Percentiles rank a stretch among this genome's conserved stretches.
Conservation (phyloP, 2,329 filamentous ascomycete genomes). For the Harringtonia aguacate region DNA sequence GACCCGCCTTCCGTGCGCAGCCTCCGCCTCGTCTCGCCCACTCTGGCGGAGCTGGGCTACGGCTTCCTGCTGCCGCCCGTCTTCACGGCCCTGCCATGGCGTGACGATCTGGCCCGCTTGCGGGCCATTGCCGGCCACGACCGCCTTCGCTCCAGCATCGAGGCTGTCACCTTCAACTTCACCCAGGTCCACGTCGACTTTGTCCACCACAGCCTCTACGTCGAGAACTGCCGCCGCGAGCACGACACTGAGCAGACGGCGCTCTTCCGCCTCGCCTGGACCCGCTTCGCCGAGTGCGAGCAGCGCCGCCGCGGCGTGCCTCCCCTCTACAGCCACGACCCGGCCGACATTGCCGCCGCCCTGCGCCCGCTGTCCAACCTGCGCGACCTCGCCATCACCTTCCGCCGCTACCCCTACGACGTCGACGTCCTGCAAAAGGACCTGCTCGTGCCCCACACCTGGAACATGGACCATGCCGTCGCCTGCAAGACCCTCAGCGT, state of each 20-base stretch:
- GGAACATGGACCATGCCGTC: slow-evolving; percentile 25
- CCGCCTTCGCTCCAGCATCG: slow-evolving; percentile 29
- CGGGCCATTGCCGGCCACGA: slow-evolving; percentile 31
- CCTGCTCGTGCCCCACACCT: slow-evolving; percentile 26
- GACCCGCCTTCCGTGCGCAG: slow-evolving; percentile 25
- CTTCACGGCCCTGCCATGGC: slow-evolving; percentile 33
- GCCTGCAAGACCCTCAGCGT: slow-evolving; percentile 23
- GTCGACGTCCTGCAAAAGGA: slow-evolving; percentile 25
- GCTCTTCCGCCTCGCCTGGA: slow-evolving; percentile 24
- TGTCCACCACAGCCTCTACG: slow-evolving; percentile 23
- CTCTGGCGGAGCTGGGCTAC: slow-evolving; percentile 29
- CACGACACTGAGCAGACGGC: slow-evolving; percentile 23
- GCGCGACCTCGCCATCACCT: slow-evolving; percentile 27
- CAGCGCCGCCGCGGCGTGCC: slow-evolving; percentile 21
- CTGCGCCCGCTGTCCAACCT: slow-evolving; percentile 29
- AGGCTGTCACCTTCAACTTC: slow-evolving; percentile 33
- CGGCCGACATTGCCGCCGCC: slow-evolving; percentile 16
- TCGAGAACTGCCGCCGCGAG: slow-evolving; percentile 25
- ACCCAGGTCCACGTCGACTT: slow-evolving; percentile 29
- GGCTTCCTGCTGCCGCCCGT: slow-evolving; percentile 28
- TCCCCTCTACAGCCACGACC: slow-evolving; percentile 22
- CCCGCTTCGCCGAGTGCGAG: slow-evolving; percentile 25
- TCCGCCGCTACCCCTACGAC: slow-evolving; percentile 28
- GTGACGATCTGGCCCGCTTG: slow-evolving; percentile 32
- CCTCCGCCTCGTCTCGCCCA: slow-evolving; percentile 28